Evolutionary conservation across 345 rosid genomes (phyloP), one percentile per base, ranked within the genome.

Genomic region (Pugionium cornutum): DNA sequence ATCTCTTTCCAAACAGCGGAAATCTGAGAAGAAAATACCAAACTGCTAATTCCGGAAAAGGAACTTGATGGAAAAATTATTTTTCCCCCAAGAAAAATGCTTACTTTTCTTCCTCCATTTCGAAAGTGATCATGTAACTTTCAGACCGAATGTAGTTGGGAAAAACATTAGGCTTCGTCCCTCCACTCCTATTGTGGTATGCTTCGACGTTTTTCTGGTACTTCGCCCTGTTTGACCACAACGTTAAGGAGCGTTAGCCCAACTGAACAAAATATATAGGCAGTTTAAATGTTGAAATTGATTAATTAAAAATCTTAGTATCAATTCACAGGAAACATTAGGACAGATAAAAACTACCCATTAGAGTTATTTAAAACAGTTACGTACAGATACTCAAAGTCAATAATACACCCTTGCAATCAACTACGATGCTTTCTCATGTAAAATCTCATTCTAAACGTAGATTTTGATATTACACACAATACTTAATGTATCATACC

Each of bases 151-250:
- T 86, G 78, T 92, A 90, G 82, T 86, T 94, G 31, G 99, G 97
- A 67, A 94, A 89, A 44, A 83, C 82, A 70, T 87, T 86, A 8
- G 83, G 91, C 83, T 94, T 94, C 78, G 86, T 81, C 72, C 87
- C 77, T 67, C 86, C 63, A 50, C 90, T 84, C 78, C 83, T 86
- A 65, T 90, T 90, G 79, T 86, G 99, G 82, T 85, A 88, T 56
- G 97, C 96, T 85, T 94, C 97, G 1, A 90, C 95, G 74, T 94
- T 90, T 79, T 94, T 90, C 83, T 94, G 99, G 75, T 94, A 94
- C 67, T 94, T 94, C 32, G 99, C 99, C 97, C 96, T 94, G 82
- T 67, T 66, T 51, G 6, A 43, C 51, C 62, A 63, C 3, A 53
- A 69, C 6, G 49, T 67, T 55, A n/a, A 67, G 47, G 42, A 37